These are phyloP conservation scores for Ocimum tenuiflorum DNA, from an alignment of 257 asterid genomes.

Conservation along the genomic window DNA sequence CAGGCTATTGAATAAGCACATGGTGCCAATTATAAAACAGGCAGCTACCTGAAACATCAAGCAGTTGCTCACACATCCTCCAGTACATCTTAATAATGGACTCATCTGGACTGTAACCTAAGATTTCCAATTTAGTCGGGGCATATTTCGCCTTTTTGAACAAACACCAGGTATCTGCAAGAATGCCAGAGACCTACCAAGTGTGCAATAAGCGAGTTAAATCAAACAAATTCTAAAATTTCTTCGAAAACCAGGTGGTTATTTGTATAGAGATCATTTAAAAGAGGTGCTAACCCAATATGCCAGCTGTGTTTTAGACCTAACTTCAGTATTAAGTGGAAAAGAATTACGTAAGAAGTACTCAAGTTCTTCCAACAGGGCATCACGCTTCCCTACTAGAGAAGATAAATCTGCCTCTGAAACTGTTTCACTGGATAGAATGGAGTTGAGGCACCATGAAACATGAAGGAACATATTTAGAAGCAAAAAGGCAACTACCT, in stretches of 20 bases:
- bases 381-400: slow-evolving; percentile 51
- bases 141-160: slow-evolving; percentile 61
- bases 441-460: slow-evolving; percentile 72
- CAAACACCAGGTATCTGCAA: slow-evolving; percentile 82
- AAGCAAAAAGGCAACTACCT: slow-evolving; percentile 80
- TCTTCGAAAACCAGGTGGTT: background rate
- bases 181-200: slow-evolving; percentile 62
- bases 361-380: slow-evolving; percentile 74
- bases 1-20: slow-evolving; percentile 7
- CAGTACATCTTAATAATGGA: slow-evolving; percentile 60
- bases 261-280: slow-evolving; percentile 2
- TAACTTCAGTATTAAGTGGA: slow-evolving; percentile 36
- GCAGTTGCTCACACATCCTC: slow-evolving; percentile 73
- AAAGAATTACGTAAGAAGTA: slow-evolving; percentile 40
- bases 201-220: slow-evolving; percentile 17
- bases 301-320: slow-evolving; percentile 53
- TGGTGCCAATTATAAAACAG: slow-evolving; percentile 14
- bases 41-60: slow-evolving; percentile 58
- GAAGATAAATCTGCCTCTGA: slow-evolving; percentile 56
- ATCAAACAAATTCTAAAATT: background rate
- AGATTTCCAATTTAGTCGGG: slow-evolving; percentile 55
- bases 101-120: slow-evolving; percentile 63
- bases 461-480: slow-evolving; percentile 91
- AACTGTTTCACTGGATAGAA: slow-evolving; percentile 58
- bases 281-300: slow-evolving; percentile 54